Conservation (phyloP, 2,329 filamentous ascomycete genomes). For the Coleophoma crateriformis region DNA sequence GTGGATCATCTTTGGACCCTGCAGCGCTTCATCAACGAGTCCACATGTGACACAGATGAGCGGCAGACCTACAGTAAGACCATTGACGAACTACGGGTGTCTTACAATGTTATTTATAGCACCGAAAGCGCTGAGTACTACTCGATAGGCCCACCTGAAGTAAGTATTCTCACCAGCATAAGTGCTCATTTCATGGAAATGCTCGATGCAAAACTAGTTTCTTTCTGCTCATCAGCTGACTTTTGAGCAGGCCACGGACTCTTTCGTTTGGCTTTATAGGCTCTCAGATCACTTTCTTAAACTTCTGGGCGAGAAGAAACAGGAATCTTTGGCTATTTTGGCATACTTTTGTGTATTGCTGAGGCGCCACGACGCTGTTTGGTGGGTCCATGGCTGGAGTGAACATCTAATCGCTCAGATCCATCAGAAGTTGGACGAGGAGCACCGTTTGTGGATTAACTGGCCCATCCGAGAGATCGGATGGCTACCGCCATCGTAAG, state of each 20-base stretch:
- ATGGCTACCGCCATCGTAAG: not conserved
- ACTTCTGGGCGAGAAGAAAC: slow-evolving; percentile 25
- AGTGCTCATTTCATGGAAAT: too few species aligned
- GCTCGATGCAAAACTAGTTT: too few species aligned
- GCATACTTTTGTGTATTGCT: slow-evolving; percentile 26
- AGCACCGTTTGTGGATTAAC: slow-evolving; percentile 27
- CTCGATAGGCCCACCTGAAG: too few species aligned
- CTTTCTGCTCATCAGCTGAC: too few species aligned
- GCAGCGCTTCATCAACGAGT: slow-evolving; percentile 13
- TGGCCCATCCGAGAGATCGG: slow-evolving; percentile 17
- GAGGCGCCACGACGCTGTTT: slow-evolving; percentile 22
- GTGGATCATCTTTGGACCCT: slow-evolving; percentile 12
- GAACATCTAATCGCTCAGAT: slow-evolving; percentile 23
- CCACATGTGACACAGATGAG: slow-evolving; percentile 8
- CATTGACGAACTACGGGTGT: slow-evolving; percentile 25
- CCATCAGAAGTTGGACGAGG: slow-evolving; percentile 25
- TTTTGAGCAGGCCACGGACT: slow-evolving; percentile 24
- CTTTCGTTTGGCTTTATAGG: slow-evolving; percentile 31
- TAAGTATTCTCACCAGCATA: too few species aligned
- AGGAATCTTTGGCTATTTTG: slow-evolving; percentile 28
- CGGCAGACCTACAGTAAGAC: slow-evolving; percentile 22
- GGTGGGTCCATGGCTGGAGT: slow-evolving; percentile 29
- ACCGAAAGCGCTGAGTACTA: slow-evolving; percentile 10
- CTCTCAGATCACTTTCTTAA: slow-evolving; percentile 28
- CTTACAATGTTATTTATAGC: slow-evolving; percentile 18